These are phyloP conservation scores for Trypethelium eluteriae DNA, from an alignment of 495 filamentous ascomycete genomes.

Conservation along the genomic window DNA sequence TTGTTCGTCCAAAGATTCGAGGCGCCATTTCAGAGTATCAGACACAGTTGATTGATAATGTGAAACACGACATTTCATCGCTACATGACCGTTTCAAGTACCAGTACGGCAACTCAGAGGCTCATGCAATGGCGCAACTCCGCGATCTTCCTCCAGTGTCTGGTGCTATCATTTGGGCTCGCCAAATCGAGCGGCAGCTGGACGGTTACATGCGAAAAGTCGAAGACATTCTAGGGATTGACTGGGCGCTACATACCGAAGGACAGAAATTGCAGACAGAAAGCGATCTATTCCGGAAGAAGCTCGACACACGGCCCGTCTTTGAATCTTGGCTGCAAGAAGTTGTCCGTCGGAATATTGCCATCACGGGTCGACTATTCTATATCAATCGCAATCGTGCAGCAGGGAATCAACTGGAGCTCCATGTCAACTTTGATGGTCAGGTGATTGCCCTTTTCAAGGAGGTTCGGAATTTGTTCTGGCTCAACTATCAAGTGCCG, in stretches of 20 bases:
- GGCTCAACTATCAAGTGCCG: slow-evolving; percentile 86
- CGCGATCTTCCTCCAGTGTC: slow-evolving; percentile 92
- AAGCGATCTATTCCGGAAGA: slow-evolving; percentile 85
- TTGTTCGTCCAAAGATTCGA: slow-evolving; percentile 94
- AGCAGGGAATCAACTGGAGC: slow-evolving; percentile 74
- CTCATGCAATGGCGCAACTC: slow-evolving; percentile 93
- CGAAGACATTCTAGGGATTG: slow-evolving; percentile 84
- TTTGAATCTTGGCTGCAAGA: slow-evolving; percentile 94
- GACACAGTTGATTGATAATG: slow-evolving; percentile 90
- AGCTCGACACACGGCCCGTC: slow-evolving; percentile 84
- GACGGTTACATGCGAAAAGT: slow-evolving; percentile 96
- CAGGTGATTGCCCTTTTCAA: slow-evolving; percentile 97
- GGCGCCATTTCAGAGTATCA: slow-evolving; percentile 97
- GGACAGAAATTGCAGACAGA: slow-evolving; percentile 88
- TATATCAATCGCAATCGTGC: slow-evolving; percentile 79
- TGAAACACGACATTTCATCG: slow-evolving; percentile 85
- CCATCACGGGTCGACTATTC: slow-evolving; percentile 86
- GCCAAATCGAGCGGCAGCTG: slow-evolving; percentile 91
- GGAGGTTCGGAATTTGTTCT: slow-evolving; percentile 92
- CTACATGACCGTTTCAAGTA: slow-evolving; percentile 97
- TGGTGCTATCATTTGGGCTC: slow-evolving; percentile 92
- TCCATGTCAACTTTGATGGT: slow-evolving; percentile 91
- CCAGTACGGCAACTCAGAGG: slow-evolving; percentile 95
- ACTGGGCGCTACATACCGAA: slow-evolving; percentile 90
- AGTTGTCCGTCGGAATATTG: slow-evolving; percentile 74